Percentiles rank a stretch among this genome's conserved stretches.
Conservation (phyloP, 2,329 filamentous ascomycete species). For the Macroventuria anomochaeta region DNA sequence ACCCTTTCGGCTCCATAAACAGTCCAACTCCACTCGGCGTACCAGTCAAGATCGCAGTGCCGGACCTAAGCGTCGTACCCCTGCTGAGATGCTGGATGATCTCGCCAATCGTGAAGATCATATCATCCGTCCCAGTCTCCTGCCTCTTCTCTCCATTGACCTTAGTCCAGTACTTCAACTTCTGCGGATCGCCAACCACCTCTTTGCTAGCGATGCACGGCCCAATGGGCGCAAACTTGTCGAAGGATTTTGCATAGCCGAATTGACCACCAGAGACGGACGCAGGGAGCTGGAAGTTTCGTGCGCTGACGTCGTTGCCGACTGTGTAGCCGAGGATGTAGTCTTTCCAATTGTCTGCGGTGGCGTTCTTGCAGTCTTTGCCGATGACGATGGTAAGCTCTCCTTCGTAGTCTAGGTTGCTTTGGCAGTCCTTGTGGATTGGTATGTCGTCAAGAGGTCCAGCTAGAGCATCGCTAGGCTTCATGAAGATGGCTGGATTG, state of each 20-base stretch:
- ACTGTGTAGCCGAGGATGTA: conserved; percentile 70
- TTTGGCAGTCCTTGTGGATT: conserved; percentile 42
- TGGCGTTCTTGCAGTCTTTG: conserved; percentile 45
- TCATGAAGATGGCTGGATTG: conserved; percentile 46
- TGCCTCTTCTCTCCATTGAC: conserved; percentile 56
- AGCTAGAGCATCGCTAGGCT: conserved; percentile 45
- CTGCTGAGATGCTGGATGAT: conserved; percentile 54
- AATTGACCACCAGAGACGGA: conserved; percentile 46
- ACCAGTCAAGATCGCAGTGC: conserved; percentile 59
- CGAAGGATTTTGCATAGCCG: conserved; percentile 54
- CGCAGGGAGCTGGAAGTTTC: conserved; percentile 57
- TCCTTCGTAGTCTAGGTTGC: conserved; percentile 47
- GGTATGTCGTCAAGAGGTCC: conserved; percentile 40
- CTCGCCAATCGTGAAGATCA: conserved; percentile 55
- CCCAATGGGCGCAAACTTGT: conserved; percentile 54
- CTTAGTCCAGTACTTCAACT: conserved; percentile 46
- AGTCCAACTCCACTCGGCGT: conserved; percentile 53
- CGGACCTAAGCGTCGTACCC: conserved; percentile 55
- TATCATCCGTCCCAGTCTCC: conserved; percentile 52
- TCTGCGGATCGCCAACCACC: conserved; percentile 44
- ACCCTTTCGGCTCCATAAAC: conserved; percentile 49
- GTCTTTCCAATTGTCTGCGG: conserved; percentile 62
- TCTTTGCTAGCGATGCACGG: conserved; percentile 48
- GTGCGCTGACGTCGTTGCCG: conserved; percentile 68
- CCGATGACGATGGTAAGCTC: conserved; percentile 47